These are phyloP conservation scores for Fusarium globosum DNA, from an alignment of 2,329 filamentous ascomycete species.

Conservation along the genomic window DNA sequence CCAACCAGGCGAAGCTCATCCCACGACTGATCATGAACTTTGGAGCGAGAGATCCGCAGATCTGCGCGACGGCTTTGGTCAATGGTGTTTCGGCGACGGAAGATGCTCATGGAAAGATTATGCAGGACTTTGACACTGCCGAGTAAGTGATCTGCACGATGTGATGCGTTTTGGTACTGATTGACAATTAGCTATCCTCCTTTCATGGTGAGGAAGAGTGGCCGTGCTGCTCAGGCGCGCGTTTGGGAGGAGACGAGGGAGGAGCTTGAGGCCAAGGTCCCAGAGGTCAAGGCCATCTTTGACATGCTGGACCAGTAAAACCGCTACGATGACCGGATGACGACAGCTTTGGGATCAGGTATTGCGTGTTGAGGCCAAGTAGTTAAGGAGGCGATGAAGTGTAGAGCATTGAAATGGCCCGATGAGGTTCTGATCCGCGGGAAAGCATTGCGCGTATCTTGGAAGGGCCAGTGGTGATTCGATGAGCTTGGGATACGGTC, in stretches of 20 bases:
- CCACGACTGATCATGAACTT: conserved; percentile 54
- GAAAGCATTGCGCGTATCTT: not conserved
- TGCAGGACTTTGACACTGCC: conserved; percentile 52
- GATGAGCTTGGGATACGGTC: not conserved
- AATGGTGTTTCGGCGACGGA: conserved; percentile 50
- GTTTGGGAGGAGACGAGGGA: conserved; percentile 42
- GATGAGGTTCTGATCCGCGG: not conserved
- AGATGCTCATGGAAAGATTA: conserved; percentile 51
- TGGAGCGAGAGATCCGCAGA: conserved; percentile 49
- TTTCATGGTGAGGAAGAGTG: conserved; percentile 49
- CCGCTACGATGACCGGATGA: not conserved
- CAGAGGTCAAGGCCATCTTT: conserved; percentile 41
- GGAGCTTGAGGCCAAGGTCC: conserved; percentile 41
- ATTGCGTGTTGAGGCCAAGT: accelerated
- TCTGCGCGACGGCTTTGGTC: conserved; percentile 52
- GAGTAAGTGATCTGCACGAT: conserved; percentile 38
- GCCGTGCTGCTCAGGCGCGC: conserved; percentile 34
- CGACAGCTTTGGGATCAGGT: not conserved
- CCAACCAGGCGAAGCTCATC: conserved; percentile 51
- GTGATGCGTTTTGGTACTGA: not conserved
- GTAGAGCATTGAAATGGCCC: no score
- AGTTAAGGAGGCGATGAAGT: not conserved
- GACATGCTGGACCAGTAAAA: conserved; percentile 27
- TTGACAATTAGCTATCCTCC: conserved; percentile 47
- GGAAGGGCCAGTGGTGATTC: not conserved